phyloP scores from a whole-genome alignment of 768 basidiomycete genomes.

The Lentinula edodes region DNA sequence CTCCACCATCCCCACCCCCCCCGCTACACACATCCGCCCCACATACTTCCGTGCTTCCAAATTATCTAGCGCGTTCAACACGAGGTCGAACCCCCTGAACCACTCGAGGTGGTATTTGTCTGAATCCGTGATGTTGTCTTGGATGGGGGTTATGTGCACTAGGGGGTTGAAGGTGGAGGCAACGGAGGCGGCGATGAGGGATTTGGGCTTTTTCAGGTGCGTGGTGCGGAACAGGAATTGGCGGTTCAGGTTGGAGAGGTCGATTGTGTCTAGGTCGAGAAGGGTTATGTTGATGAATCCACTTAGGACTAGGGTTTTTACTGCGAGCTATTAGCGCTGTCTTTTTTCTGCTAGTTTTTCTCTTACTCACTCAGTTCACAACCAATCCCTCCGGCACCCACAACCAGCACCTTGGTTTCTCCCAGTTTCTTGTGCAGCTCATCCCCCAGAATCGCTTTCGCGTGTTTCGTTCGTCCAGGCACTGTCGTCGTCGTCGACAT shows the following conservation, averaged over 20 bases:
- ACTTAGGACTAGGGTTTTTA: slow-evolving; percentile 92
- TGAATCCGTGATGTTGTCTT: slow-evolving; percentile 89
- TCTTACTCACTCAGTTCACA: slow-evolving; percentile 79
- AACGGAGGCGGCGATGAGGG: slow-evolving; percentile 82
- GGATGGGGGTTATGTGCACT: slow-evolving; percentile 81
- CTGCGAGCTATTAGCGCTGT: too few relatives aligned
- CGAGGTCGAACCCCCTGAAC: slow-evolving; percentile 88
- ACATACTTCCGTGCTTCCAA: slow-evolving; percentile 96
- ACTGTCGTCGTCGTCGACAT: slow-evolving; percentile 23
- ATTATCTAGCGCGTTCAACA: slow-evolving; percentile 95
- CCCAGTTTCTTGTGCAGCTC: slow-evolving; percentile 59
- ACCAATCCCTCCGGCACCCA: slow-evolving; percentile 96
- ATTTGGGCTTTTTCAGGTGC: slow-evolving; percentile 96
- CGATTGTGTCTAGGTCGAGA: slow-evolving; percentile 96
- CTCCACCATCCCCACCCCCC: slow-evolving; percentile 85
- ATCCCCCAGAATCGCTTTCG: slow-evolving; percentile 73
- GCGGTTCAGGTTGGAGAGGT: slow-evolving; percentile 94
- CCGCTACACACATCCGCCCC: slow-evolving; percentile 97
- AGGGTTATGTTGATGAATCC: slow-evolving; percentile 92
- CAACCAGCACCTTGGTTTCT: slow-evolving; percentile 71
- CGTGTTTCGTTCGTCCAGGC: slow-evolving; percentile 51
- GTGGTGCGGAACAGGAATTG: slow-evolving; percentile 97
- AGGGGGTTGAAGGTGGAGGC: slow-evolving; percentile 84
- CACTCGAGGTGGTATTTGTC: slow-evolving; percentile 83
- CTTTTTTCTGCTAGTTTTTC: too few relatives aligned